A percentile compares a stretch with the other conserved stretches of the same genome.
Evolutionary conservation across 352 stramenopile genomes (phyloP).

Genomic region (Pythium rishiriense): DNA sequence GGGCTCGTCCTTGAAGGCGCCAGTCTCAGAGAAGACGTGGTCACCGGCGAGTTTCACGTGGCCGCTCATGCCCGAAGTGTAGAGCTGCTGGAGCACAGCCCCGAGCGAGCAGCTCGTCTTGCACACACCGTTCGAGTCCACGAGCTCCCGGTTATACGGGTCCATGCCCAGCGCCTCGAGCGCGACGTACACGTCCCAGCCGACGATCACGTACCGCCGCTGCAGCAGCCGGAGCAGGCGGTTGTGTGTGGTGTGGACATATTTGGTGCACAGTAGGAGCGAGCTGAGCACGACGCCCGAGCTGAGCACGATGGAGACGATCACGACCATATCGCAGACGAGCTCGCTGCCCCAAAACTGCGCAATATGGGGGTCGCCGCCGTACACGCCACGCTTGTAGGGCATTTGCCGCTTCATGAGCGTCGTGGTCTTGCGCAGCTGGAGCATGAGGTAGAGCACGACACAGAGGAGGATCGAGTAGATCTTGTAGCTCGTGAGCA

Average conservation of each 20-base stretch:
- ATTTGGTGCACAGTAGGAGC: slow-evolving; percentile 32
- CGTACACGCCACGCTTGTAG: slow-evolving; percentile 33
- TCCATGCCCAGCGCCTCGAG: slow-evolving; percentile 42
- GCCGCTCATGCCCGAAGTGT: slow-evolving; percentile 38
- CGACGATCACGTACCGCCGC: slow-evolving; percentile 39
- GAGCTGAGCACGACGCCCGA: slow-evolving; percentile 18
- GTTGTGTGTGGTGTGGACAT: slow-evolving; percentile 34
- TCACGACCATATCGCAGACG: slow-evolving; percentile 44
- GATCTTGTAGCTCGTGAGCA: slow-evolving; percentile 52
- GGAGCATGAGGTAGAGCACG: slow-evolving; percentile 31
- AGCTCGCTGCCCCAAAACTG: slow-evolving; percentile 49
- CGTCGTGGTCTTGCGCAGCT: slow-evolving; percentile 29
- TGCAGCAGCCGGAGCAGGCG: slow-evolving; percentile 35
- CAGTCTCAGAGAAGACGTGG: slow-evolving; percentile 26
- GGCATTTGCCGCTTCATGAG: slow-evolving; percentile 30
- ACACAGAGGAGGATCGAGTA: slow-evolving; percentile 40
- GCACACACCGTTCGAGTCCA: slow-evolving; percentile 29
- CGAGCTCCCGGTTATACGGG: slow-evolving; percentile 25
- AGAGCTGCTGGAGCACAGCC: slow-evolving; percentile 39
- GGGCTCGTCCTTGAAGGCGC: slow-evolving; percentile 1
- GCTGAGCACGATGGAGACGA: slow-evolving; percentile 24
- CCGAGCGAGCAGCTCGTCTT: slow-evolving; percentile 37
- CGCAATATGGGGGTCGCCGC: slow-evolving; percentile 33
- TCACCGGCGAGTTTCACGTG: slow-evolving; percentile 36
- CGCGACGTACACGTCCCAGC: slow-evolving; percentile 42